These are phyloP conservation scores for Sporothrix euskadiensis DNA, from an alignment of 2,329 filamentous ascomycete genomes.

Conservation along the genomic window DNA sequence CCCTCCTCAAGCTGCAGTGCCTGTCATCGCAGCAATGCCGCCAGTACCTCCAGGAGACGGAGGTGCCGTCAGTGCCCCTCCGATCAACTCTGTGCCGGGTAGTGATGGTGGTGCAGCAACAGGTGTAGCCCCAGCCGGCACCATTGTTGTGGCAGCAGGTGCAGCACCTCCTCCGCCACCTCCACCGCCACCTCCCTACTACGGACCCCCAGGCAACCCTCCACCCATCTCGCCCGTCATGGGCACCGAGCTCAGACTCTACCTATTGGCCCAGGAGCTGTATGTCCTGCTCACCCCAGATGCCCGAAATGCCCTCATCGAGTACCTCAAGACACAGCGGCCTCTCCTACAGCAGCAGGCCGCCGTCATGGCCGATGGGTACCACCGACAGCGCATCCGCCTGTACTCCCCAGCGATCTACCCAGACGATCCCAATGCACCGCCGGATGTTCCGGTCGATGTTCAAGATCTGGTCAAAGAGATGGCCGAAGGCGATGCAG, in stretches of 20 bases:
- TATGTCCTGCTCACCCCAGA: neutral
- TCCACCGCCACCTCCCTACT: neutral
- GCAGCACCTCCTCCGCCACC: neutral
- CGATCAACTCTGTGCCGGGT: neutral
- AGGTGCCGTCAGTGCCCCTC: neutral
- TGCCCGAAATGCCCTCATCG: neutral
- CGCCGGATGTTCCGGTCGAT: neutral
- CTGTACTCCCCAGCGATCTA: conserved; percentile 15
- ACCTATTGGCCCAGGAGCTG: neutral
- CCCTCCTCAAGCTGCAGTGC: neutral
- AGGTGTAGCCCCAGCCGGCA: neutral
- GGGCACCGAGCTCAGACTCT: neutral
- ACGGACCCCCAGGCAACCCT: neutral
- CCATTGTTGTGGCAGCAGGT: neutral
- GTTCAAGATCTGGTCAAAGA: neutral
- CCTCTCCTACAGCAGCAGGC: neutral
- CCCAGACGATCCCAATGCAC: conserved; percentile 14
- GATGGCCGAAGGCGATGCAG: neutral
- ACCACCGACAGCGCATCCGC: neutral
- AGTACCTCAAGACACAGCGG: neutral
- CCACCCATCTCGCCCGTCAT: neutral
- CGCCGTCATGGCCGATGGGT: neutral
- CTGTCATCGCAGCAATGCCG: neutral
- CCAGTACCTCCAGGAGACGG: neutral
- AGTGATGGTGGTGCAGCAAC: neutral